phyloP scores from a whole-genome alignment of 2,329 filamentous ascomycete species.

The Shiraia sp. region DNA sequence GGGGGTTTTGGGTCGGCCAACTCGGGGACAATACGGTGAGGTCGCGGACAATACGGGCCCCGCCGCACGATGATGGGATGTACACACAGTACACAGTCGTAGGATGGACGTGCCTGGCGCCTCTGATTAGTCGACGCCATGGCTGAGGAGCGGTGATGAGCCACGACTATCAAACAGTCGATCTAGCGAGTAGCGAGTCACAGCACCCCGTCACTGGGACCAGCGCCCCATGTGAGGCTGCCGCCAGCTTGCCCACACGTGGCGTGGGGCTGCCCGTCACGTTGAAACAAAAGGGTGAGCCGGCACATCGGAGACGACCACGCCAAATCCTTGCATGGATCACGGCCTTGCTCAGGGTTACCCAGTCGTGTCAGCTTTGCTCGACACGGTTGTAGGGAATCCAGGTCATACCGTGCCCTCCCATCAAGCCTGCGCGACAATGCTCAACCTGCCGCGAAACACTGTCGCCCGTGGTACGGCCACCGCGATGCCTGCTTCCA shows the following conservation, averaged over 20 bases:
- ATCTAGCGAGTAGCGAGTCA: conserved; percentile 19
- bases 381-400: no score
- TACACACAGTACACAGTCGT: no score
- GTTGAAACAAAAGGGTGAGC: conserved; percentile 33
- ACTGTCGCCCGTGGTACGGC: no score
- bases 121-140: no score
- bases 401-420: no score
- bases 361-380: conserved; percentile 13
- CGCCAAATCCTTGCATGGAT: conserved; percentile 24
- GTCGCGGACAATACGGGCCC: conserved; percentile 4
- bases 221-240: conserved; percentile 20
- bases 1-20: no score
- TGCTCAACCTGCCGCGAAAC: background rate
- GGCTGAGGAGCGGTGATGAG: conserved; percentile 15
- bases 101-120: no score
- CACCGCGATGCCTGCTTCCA: no score
- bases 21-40: conserved; percentile 12
- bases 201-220: conserved; percentile 6
- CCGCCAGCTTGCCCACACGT: conserved; percentile 22
- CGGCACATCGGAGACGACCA: conserved; percentile 26
- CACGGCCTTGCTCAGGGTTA: conserved; percentile 20
- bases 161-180: conserved; percentile 13
- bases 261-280: conserved; percentile 26
- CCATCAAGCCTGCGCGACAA: no score
- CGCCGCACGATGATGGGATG: no score